Conservation (phyloP, 2,329 filamentous ascomycete genomes). For the Diaporthe sp. region DNA sequence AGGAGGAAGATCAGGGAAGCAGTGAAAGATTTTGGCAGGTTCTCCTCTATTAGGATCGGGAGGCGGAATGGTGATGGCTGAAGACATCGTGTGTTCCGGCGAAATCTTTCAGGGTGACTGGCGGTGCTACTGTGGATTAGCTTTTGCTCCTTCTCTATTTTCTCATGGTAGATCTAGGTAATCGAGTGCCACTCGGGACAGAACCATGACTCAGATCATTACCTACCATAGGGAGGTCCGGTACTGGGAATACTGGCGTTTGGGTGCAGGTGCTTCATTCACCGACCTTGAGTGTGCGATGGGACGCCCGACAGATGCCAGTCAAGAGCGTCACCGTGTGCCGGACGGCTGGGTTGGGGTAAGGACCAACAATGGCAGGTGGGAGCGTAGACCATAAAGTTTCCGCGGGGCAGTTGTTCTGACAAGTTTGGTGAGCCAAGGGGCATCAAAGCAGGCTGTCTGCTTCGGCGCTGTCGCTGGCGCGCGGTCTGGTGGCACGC, state of each 20-base stretch:
- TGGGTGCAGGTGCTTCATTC: neutral
- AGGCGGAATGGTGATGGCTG: too few relatives aligned
- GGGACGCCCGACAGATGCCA: neutral
- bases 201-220: too few relatives aligned
- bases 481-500: neutral
- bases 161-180: neutral
- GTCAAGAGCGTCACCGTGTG: neutral
- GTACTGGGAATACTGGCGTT: neutral
- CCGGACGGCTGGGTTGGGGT: neutral
- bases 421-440: neutral
- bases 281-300: neutral
- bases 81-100: neutral
- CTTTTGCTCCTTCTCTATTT: too few relatives aligned
- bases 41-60: rapidly evolving
- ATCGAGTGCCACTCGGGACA: rapidly evolving
- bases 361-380: neutral
- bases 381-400: too few relatives aligned
- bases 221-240: neutral
- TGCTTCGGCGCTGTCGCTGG: neutral
- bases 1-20: neutral
- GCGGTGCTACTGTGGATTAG: neutral
- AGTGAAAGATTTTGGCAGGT: neutral
- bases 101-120: neutral
- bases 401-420: neutral
- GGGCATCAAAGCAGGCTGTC: too few relatives aligned